Percentiles rank a stretch among this genome's conserved stretches.
phyloP scores from a whole-genome alignment of 2,329 filamentous ascomycete species.

The Colletotrichum tropicale region DNA sequence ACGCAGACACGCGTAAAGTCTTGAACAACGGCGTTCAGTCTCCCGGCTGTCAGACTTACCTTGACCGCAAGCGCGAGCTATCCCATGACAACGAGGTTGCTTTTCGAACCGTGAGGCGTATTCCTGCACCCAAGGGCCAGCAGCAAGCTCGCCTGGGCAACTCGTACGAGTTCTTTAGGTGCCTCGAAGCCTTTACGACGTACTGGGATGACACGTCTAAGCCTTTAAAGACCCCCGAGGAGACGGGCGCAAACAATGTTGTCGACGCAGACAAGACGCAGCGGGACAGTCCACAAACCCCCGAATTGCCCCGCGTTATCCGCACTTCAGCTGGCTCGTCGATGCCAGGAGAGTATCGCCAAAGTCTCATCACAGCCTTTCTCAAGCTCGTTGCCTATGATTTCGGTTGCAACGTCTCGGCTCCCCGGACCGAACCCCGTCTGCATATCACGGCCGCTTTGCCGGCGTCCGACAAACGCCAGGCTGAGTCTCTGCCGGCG shows the following conservation, averaged over 20 bases:
- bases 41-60: constrained; percentile 62
- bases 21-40: constrained; percentile 59
- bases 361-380: constrained; percentile 62
- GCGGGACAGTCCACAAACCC: background rate
- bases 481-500: background rate
- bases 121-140: constrained; percentile 59
- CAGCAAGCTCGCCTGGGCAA: constrained; percentile 62
- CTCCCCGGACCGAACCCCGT: constrained; percentile 62
- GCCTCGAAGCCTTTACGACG: constrained; percentile 61
- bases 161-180: constrained; percentile 69
- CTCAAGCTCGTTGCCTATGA: constrained; percentile 70
- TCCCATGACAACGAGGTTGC: constrained; percentile 60
- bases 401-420: constrained; percentile 66
- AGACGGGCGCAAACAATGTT: background rate
- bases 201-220: constrained; percentile 68
- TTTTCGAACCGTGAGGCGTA: constrained; percentile 64
- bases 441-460: constrained; percentile 54
- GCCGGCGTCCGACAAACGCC: constrained; percentile 22
- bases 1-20: constrained; percentile 50
- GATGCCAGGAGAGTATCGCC: constrained; percentile 64
- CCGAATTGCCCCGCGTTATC: constrained; percentile 1
- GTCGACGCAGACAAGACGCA: constrained; percentile 19
- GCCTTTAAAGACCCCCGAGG: constrained; percentile 18
- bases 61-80: constrained; percentile 64
- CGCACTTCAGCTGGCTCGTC: constrained; percentile 56